These are phyloP conservation scores for Trichoderma guizhouense DNA, from an alignment of 2,329 filamentous ascomycete species.

Conservation along the genomic window DNA sequence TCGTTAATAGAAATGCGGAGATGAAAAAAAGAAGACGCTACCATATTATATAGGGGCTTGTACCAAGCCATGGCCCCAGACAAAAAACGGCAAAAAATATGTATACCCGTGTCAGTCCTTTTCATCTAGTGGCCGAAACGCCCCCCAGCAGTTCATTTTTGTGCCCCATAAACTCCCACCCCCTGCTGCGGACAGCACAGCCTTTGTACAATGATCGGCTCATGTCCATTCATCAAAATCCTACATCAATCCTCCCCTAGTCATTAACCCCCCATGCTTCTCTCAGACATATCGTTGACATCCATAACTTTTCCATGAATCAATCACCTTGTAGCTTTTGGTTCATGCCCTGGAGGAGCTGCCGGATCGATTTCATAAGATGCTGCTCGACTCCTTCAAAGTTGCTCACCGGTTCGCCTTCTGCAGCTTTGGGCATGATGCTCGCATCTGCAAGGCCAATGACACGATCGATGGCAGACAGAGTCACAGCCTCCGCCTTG, in stretches of 20 bases:
- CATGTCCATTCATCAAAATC: not conserved
- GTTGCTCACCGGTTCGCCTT: conserved; percentile 33
- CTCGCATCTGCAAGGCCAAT: conserved; percentile 46
- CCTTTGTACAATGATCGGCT: not conserved
- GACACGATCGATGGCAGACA: conserved; percentile 51
- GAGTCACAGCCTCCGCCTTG: conserved; percentile 44
- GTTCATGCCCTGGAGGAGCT: conserved; percentile 40
- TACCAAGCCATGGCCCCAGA: not conserved
- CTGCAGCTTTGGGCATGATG: conserved; percentile 35
- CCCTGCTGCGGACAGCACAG: not conserved
- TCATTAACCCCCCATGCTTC: not conserved
- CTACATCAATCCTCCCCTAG: not conserved
- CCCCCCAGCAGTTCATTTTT: conserved; percentile 1
- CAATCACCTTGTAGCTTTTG: conserved; percentile 33
- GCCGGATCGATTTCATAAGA: conserved; percentile 40
- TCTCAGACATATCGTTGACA: not conserved
- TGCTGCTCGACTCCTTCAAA: conserved; percentile 41
- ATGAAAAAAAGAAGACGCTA: conserved; percentile 3
- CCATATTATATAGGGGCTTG: conserved; percentile 6
- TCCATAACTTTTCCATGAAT: not conserved
- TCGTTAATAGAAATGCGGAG: not conserved
- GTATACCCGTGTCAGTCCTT: not conserved
- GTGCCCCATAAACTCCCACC: not conserved
- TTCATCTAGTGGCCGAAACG: conserved; percentile 1
- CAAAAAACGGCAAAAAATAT: not conserved